These are phyloP conservation scores for Diaporthe sp. DNA, from an alignment of 2,329 filamentous ascomycete species.

Conservation along the genomic window DNA sequence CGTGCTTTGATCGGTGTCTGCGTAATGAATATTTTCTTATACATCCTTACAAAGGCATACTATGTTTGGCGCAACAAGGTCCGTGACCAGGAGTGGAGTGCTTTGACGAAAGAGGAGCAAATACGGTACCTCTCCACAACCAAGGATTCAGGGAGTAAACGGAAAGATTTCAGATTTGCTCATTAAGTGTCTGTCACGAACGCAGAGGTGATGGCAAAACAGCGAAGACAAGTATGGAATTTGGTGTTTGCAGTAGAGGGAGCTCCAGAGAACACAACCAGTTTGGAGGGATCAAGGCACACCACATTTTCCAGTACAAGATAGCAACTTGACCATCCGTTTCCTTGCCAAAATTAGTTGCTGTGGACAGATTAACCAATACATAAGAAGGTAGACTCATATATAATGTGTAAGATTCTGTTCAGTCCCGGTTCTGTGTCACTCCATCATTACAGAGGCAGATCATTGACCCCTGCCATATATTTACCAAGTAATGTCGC, in stretches of 20 bases:
- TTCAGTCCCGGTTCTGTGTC: too few relatives aligned
- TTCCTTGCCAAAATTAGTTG: too few relatives aligned
- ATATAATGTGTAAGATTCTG: too few relatives aligned
- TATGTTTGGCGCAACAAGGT: slow-evolving; percentile 64
- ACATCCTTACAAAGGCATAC: slow-evolving; percentile 64
- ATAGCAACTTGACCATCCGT: too few relatives aligned
- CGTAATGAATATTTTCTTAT: slow-evolving; percentile 63
- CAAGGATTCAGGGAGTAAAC: slow-evolving; percentile 52
- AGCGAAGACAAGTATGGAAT: not conserved
- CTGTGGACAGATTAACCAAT: too few relatives aligned
- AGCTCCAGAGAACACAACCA: not conserved
- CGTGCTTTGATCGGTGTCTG: slow-evolving; percentile 51
- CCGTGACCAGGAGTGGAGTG: slow-evolving; percentile 60
- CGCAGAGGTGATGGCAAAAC: not conserved
- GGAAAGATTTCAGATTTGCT: slow-evolving; percentile 52
- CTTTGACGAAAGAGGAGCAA: slow-evolving; percentile 55
- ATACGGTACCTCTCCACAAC: slow-evolving; percentile 50
- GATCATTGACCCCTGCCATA: too few relatives aligned
- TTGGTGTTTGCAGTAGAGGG: not conserved
- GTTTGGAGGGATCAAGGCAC: too few relatives aligned
- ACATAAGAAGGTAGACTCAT: too few relatives aligned
- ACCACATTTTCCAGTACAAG: too few relatives aligned
- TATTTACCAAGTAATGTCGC: too few relatives aligned
- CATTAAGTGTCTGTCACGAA: too few relatives aligned
- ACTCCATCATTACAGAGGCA: too few relatives aligned